A percentile compares a stretch with the other conserved stretches of the same genome.
Evolutionary conservation across 73 alveolate genomes (phyloP).

Genomic region (Paramecium primaurelia): DNA sequence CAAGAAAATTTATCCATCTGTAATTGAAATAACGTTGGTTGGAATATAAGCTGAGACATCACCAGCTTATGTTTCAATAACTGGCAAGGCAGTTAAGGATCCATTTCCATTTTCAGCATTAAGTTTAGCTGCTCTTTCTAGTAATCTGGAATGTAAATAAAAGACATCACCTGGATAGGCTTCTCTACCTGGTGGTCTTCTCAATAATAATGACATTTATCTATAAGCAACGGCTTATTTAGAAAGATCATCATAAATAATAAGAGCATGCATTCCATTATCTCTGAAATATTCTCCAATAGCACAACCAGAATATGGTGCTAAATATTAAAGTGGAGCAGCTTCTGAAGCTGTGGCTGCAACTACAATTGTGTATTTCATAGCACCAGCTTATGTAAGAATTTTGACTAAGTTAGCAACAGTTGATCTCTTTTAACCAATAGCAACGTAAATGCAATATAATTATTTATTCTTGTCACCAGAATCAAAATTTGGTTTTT

Average conservation of each 20-base stretch:
- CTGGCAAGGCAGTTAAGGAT: slow-evolving; percentile 96
- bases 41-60: slow-evolving; percentile 98
- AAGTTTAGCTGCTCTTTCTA: slow-evolving; percentile 98
- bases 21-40: slow-evolving; percentile 96
- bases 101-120: slow-evolving; percentile 88
- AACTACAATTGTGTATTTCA: slow-evolving; percentile 91
- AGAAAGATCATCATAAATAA: slow-evolving; percentile 94
- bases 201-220: slow-evolving; percentile 90
- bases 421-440: slow-evolving; percentile 98
- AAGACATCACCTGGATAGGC: slow-evolving; percentile 97
- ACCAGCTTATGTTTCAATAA: slow-evolving; percentile 98
- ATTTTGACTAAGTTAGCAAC: slow-evolving; percentile 92
- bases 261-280: slow-evolving; percentile 95
- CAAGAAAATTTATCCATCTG: slow-evolving; percentile 97
- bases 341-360: slow-evolving; percentile 98
- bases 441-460: slow-evolving; percentile 98
- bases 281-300: slow-evolving; percentile 98
- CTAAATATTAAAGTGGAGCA: slow-evolving; percentile 86
- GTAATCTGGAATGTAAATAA: slow-evolving; percentile 77
- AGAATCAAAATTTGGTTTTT: slow-evolving; percentile 76
- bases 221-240: slow-evolving; percentile 98
- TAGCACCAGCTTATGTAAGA: slow-evolving; percentile 77
- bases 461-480: slow-evolving; percentile 80
- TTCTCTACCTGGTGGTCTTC: slow-evolving; percentile 98
- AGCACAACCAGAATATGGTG: slow-evolving; percentile 99